Evolutionary conservation across 2,329 filamentous ascomycete species (phyloP).

Genomic region (Fusarium beomiforme): DNA sequence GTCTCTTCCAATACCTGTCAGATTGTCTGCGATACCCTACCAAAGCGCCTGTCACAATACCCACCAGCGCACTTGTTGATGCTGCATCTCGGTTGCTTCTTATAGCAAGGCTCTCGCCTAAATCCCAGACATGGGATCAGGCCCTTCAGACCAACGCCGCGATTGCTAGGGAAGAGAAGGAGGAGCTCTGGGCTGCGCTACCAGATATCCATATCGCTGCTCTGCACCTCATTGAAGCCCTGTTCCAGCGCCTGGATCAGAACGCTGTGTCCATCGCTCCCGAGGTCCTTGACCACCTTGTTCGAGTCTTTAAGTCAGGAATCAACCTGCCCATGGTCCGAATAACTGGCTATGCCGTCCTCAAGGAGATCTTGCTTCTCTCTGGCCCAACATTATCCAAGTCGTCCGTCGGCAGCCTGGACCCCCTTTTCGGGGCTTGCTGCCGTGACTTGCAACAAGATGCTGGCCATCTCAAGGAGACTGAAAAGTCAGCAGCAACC

Average conservation of each 20-base stretch:
- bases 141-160: conserved; percentile 74
- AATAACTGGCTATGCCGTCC: conserved; percentile 66
- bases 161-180: conserved; percentile 81
- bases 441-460: conserved; percentile 77
- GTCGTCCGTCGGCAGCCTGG: conserved; percentile 70
- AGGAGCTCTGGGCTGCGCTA: conserved; percentile 78
- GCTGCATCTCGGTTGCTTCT: conserved; percentile 75
- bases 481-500: conserved; percentile 46
- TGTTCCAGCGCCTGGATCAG: conserved; percentile 67
- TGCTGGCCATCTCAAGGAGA: conserved; percentile 57
- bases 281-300: conserved; percentile 74
- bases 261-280: conserved; percentile 69
- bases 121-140: conserved; percentile 57
- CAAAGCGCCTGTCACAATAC: conserved; percentile 71
- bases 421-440: conserved; percentile 70
- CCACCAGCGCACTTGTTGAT: conserved; percentile 74
- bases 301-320: conserved; percentile 74
- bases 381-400: conserved; percentile 75
- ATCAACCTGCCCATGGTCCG: conserved; percentile 66
- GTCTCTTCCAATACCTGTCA: conserved; percentile 72
- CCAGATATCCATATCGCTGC: conserved; percentile 78
- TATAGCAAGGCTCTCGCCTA: conserved; percentile 64
- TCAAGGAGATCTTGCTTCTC: conserved; percentile 66
- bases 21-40: conserved; percentile 73
- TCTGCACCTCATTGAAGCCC: conserved; percentile 67